Evolutionary conservation across 345 rosid genomes (phyloP), one percentile per base, ranked within the genome.

Genomic region (Rhizophora apiculata): DNA sequence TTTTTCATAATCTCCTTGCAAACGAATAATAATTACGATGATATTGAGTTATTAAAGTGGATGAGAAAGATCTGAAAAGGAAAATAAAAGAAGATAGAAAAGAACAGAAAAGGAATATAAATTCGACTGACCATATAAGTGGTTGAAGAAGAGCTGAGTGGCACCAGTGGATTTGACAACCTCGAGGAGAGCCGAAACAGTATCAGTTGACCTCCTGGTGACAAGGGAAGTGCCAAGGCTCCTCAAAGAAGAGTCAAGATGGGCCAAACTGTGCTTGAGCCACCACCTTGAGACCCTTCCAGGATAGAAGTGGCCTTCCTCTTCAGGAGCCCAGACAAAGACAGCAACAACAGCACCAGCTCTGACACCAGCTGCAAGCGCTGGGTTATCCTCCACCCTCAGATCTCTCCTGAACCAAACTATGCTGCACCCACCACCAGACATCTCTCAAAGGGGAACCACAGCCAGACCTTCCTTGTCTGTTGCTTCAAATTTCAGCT

Each of bases 361-460:
- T 76, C 98, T 84, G 30, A 94, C 98, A 60, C 93, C 97, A 63
- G 96, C 96, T 48, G 90, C 86, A 19, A 94, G 87, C 59, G 99
- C 96, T 67, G 97, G 96, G 69, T 94, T 91, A 73, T 94, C 97
- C 81, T 94, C 97, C 2, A 94, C 90, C 74, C 99, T 91, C 69
- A 91, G 93, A 91, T 94, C 99, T 87, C 99, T 91, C 79, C 96
- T 89, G 81, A 94, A 89, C 96, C 99, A 94, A 51, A 94, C 96
- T 82, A 94, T 89, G 82, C 95, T 89, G 71, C 97, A 82, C 26
- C 87, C 84, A 79, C 96, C 87, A 73, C 89, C 85, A 48, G 91
- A 82, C 97, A 89, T 89, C 82, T 82, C 85, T 64, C 68, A 7
- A 20, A 62, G 43, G 60, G 15, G 22, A 61, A 51, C 65, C 52